Percentiles rank a stretch among this genome's conserved stretches.
phyloP scores from a whole-genome alignment of 352 stramenopile species.

The Thraustochytrium sp. region DNA sequence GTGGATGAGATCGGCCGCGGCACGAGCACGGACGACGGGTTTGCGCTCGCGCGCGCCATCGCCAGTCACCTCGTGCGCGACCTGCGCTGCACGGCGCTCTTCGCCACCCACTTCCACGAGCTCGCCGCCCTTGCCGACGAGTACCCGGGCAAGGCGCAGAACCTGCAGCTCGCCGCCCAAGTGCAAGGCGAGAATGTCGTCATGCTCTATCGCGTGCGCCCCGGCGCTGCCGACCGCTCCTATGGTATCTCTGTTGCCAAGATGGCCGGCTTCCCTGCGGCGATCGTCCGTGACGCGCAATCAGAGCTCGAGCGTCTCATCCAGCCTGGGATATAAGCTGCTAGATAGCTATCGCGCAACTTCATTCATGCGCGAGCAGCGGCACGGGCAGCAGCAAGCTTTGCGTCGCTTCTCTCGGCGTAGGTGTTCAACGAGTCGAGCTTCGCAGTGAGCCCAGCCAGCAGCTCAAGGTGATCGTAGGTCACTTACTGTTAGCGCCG shows the following conservation, averaged over 20 bases:
- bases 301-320: neutral
- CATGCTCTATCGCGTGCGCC: slow-evolving; percentile 82
- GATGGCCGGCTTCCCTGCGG: slow-evolving; percentile 87
- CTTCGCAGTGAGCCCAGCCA: too few species aligned
- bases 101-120: slow-evolving; percentile 99
- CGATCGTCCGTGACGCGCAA: slow-evolving; percentile 65
- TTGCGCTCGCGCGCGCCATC: slow-evolving; percentile 90
- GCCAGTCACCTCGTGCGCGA: slow-evolving; percentile 84
- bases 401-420: too few species aligned
- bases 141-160: slow-evolving; percentile 54
- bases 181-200: slow-evolving; percentile 60
- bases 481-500: too few species aligned
- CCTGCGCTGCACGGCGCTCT: slow-evolving; percentile 77
- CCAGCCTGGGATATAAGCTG: neutral
- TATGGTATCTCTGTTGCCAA: slow-evolving; percentile 97
- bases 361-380: too few species aligned
- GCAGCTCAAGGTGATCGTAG: too few species aligned
- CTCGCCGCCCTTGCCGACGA: slow-evolving; percentile 76
- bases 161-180: slow-evolving; percentile 55
- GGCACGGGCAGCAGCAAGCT: too few species aligned
- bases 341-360: neutral
- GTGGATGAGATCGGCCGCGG: slow-evolving; percentile 98
- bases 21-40: slow-evolving; percentile 78
- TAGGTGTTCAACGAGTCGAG: too few species aligned
- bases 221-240: slow-evolving; percentile 68